phyloP scores from a whole-genome alignment of 345 rosid genomes.

The Pelargonium nanum region DNA sequence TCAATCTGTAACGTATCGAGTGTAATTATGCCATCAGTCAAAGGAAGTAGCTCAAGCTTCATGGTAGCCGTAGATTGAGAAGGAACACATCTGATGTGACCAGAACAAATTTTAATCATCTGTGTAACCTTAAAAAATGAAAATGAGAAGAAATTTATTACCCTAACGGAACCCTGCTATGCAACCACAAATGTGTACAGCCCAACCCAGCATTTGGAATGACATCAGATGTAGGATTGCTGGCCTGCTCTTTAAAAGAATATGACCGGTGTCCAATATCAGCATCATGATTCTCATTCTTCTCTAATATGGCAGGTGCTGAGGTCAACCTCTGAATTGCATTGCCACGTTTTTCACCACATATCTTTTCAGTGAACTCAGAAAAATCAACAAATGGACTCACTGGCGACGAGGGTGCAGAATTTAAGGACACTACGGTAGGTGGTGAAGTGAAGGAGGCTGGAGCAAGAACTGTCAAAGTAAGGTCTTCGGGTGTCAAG shows the following conservation, averaged over 20 bases:
- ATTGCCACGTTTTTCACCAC: slow-evolving; percentile 25
- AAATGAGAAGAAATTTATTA: slow-evolving; percentile 21
- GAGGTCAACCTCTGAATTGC: slow-evolving; percentile 25
- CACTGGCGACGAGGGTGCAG: slow-evolving; percentile 55
- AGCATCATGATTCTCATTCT: slow-evolving; percentile 25
- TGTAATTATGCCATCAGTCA: slow-evolving; percentile 96
- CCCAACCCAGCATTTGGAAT: slow-evolving; percentile 59
- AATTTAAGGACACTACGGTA: slow-evolving; percentile 68
- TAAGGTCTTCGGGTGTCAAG: slow-evolving; percentile 81
- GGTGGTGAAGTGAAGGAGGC: slow-evolving; percentile 85
- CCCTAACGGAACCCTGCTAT: slow-evolving; percentile 98
- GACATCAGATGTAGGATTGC: slow-evolving; percentile 49
- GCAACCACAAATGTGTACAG: slow-evolving; percentile 91
- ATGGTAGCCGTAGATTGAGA: slow-evolving; percentile 78
- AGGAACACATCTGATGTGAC: slow-evolving; percentile 69
- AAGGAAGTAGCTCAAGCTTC: slow-evolving; percentile 84
- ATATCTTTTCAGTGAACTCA: slow-evolving; percentile 42
- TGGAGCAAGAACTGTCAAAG: slow-evolving; percentile 86
- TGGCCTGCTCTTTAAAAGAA: slow-evolving; percentile 32
- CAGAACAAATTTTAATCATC: slow-evolving; percentile 12
- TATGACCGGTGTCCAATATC: slow-evolving; percentile 19
- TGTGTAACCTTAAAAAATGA: slow-evolving; percentile 8
- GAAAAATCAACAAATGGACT: slow-evolving; percentile 56
- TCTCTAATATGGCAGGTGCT: slow-evolving; percentile 14
- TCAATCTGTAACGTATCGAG: slow-evolving; percentile 78